These are phyloP conservation scores for Closterium sp. DNA, from an alignment of 139 green algal species.

Conservation along the genomic window DNA sequence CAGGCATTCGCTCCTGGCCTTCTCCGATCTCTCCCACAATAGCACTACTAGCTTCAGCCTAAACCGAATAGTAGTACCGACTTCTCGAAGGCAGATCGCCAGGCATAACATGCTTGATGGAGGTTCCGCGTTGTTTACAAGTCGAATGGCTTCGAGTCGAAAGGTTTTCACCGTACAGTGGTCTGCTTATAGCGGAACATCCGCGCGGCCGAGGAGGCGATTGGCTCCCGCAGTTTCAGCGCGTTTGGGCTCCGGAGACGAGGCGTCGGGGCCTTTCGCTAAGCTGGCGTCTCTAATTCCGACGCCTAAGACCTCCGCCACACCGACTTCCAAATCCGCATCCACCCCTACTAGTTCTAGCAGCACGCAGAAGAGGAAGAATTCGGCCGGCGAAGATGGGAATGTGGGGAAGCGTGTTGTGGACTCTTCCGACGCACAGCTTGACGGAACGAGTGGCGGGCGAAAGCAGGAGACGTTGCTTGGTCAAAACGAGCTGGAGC, in stretches of 20 bases:
- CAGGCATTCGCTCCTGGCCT: background rate
- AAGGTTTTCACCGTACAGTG: background rate
- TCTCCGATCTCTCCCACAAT: background rate
- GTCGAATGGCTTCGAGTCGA: background rate
- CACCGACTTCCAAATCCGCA: no score
- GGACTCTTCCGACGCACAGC: background rate
- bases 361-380: background rate
- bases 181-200: background rate
- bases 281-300: background rate
- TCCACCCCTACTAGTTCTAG: no score
- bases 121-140: background rate
- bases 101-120: background rate
- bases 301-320: background rate
- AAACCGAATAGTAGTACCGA: background rate
- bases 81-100: background rate
- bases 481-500: background rate
- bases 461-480: no score
- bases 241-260: background rate
- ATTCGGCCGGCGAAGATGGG: background rate
- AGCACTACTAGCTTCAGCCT: background rate
- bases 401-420: background rate
- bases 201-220: background rate
- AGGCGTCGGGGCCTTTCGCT: background rate
- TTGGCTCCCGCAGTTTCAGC: background rate
- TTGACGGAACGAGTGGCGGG: background rate